Base-by-base conservation (phyloP, 257 asterid species). In the Primulina eburnea region DNA sequence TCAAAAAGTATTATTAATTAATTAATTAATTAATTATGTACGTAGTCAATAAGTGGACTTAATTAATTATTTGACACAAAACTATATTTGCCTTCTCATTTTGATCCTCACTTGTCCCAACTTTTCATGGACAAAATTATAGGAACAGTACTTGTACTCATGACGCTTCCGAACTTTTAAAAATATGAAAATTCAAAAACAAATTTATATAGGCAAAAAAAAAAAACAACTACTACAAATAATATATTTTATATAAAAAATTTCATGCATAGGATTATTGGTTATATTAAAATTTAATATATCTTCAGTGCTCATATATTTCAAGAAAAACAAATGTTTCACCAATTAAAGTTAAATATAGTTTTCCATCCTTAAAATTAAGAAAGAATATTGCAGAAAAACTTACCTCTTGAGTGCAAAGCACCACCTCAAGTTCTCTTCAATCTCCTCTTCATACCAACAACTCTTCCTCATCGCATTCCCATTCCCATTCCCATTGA, bases 391-490 rank as follows among this genome's bases (percentile, higher is more conserved):
- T 28, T 28, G 30, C 30, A 28, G 2, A 28, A 34, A 34, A 43
- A 43, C 0, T 58, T 84, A 92, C 98, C 98, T 88, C 79, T 93
- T 93, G 75, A 93, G 96, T 28, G 98, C 98, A 76, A 93, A 93
- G 68, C 96, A 90, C 98, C 98, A 93, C 71, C 96, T 83, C 82
- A 93, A 77, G 62, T 93, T 89, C 64, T 86, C 96, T 73, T 93
- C 98, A 74, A 93, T 90, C 76, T 93, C 98, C 79, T 93, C 98
- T 78, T 93, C 98, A 70, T 90, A 93, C 98, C 98, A 93, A 72
- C 98, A 92, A 73, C 97, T 86, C 87, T 92, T 92, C 70, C 98
- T 92, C 62, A 75, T 57, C n/a, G 62, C 66, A 70, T 78, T 67
- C 1, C 81, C 86, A 68, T 78, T 67, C 1, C 81, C 86, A 68